Evolutionary conservation across 2,329 filamentous ascomycete species (phyloP), one percentile per base, ranked within the genome.

Genomic region (Pestalotiopsis sp.): DNA sequence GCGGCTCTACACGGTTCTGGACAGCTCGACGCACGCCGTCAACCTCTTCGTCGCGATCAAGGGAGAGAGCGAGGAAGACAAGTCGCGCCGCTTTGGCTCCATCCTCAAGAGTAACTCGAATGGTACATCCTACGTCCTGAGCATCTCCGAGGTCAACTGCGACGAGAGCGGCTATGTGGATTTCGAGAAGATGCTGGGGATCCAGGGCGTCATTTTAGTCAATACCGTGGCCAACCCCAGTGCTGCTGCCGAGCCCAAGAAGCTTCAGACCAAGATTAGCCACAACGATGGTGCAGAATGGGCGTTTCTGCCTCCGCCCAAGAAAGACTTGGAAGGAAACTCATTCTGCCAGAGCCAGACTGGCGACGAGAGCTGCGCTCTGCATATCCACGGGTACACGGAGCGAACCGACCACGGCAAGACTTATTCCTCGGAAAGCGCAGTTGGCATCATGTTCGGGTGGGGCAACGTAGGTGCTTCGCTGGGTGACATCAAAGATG

Each of bases 81-180:
- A 84, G 64, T 91, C 89, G 20, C 88, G 87, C 64, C 88, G 92
- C 68, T 94, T 92, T 73, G 96, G 96, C 48, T 91, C 92, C 26
- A 93, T 99, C 73, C 89, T 99, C 80, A 99, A 98, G 87, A 98
- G 94, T 76, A 99, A 99, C 82, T 98, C 94, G 74, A 98, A 99
- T 76, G 96, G 96, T 66, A 99, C 96, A 0, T 96, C 92, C 1
- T 99, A 98, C 75, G 93, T 97, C 13, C 83, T 97, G 71, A 97
- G 93, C 78, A 85, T 96, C 26, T 84, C 88, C 62, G 89, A 88
- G 22, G 94, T 98, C 76, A 98, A 98, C 79, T 88, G 93, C 73
- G 90, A 98, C 76, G 82, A 86, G 13, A 73, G 78, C 1, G 94
- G 91, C 57, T 98, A 91, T 75, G 95, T 97, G 58, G 96, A 99